Evolutionary conservation across 306 rosid species (phyloP), one percentile per base, ranked within the genome.

Genomic region (Astragalus membranaceus): DNA sequence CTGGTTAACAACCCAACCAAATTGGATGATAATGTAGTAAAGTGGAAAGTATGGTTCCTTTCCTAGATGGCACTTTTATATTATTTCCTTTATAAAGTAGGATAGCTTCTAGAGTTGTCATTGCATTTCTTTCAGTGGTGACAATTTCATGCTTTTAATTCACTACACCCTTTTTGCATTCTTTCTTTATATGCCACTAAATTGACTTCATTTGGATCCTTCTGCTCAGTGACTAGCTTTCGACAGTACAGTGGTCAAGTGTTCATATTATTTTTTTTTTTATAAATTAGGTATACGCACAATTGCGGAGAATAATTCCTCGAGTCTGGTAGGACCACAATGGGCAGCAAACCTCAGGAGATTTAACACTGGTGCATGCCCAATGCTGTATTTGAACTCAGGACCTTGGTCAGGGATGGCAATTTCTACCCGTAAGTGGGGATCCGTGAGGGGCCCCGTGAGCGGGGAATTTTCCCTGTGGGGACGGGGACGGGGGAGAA

Each of bases 1-100:
- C 60, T 52, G 58, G 46, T 77, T 53, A 70, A 78, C 68, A 54
- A 71, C 77, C 64, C 47, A 36, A 44, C 63, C 33, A 66, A 36
- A 64, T 56, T 35, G 36, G 37, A 50, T 29, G 4, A 37, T 37
- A 58, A 8, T 67, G 30, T 0, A 57, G 30, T 0, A 57, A 49
- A 57, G 54, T 46, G 58, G 70, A 33, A 59, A 58, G 56, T 43
- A 37, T 30, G 64, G 67, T 43, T 51, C 64, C 36, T 15, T 43
- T 51, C 64, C 36, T 15, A 44, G 44, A 41, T 69, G 26, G 50
- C 44, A 15, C 33, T n/a, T 26, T 15, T 11, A 23, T 37, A 11
- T 73, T 26, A 52, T 36, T 15, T 47, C 41, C 62, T 35, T 60
- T 48, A 16, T 12, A 72, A 50, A 47, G 53, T 49, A 37, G 41